phyloP scores from a whole-genome alignment of 2,329 filamentous ascomycete genomes.

The Claviceps maximensis region DNA sequence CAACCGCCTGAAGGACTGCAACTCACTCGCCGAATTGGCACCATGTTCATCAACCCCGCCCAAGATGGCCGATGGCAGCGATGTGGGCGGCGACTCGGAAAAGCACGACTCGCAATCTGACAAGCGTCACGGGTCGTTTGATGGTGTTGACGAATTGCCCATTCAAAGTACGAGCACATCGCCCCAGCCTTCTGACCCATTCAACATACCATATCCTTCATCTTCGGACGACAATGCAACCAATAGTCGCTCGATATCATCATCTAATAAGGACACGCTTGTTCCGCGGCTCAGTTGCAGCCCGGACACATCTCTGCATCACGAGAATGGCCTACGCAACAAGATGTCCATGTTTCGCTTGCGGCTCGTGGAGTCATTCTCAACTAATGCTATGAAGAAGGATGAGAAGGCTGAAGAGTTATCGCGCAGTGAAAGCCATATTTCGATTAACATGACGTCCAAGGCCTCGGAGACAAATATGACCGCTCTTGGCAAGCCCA shows the following conservation, averaged over 20 bases:
- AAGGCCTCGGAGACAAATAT: slow-evolving; percentile 3
- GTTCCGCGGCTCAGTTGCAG: slow-evolving; percentile 7
- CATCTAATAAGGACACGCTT: slow-evolving; percentile 5
- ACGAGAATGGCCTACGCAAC: slow-evolving; percentile 11
- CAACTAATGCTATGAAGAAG: slow-evolving; percentile 7
- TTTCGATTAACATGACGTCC: not conserved
- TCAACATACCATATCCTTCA: slow-evolving; percentile 21
- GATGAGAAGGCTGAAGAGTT: slow-evolving; percentile 4
- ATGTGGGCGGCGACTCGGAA: not conserved
- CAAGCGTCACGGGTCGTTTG: not conserved
- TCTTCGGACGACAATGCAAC: slow-evolving; percentile 9
- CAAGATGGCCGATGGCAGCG: not conserved
- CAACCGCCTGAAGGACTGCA: slow-evolving; percentile 19
- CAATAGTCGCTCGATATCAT: slow-evolving; percentile 5
- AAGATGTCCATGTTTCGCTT: slow-evolving; percentile 20
- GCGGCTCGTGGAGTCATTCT: slow-evolving; percentile 9
- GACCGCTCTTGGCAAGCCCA: slow-evolving; percentile 1
- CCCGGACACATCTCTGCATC: not conserved
- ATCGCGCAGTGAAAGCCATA: slow-evolving; percentile 3
- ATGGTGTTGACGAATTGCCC: slow-evolving; percentile 6
- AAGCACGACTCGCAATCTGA: not conserved
- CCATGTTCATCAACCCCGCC: slow-evolving; percentile 8
- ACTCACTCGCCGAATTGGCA: slow-evolving; percentile 19
- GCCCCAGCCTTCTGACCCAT: slow-evolving; percentile 18
- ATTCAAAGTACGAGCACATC: slow-evolving; percentile 7